phyloP scores from a whole-genome alignment of 2,329 filamentous ascomycete genomes.

The Knufia petricola region DNA sequence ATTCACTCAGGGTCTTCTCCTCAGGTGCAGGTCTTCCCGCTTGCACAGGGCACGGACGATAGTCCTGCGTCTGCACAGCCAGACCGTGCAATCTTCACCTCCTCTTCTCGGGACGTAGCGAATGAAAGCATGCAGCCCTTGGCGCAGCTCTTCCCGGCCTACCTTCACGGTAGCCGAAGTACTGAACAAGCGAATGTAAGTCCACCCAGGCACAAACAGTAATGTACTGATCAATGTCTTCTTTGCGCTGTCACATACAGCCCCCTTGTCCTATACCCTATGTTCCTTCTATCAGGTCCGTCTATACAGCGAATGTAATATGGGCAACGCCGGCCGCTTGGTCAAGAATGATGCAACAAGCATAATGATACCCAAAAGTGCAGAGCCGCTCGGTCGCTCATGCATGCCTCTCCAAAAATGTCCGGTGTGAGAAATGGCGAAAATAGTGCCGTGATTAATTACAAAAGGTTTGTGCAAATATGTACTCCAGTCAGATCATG shows the following conservation, averaged over 20 bases:
- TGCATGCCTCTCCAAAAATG: background rate
- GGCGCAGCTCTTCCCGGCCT: background rate
- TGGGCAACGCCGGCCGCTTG: background rate
- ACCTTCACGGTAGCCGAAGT: slow-evolving; percentile 1
- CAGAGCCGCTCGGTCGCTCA: background rate
- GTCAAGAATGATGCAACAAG: background rate
- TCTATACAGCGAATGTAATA: slow-evolving; percentile 1
- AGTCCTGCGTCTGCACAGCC: background rate
- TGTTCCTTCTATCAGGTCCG: background rate
- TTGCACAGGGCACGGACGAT: background rate
- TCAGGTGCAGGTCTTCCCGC: background rate
- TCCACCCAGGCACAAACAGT: background rate
- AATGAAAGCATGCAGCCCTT: slow-evolving; percentile 1
- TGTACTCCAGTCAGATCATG: background rate
- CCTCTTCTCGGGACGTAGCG: background rate
- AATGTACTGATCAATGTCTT: background rate
- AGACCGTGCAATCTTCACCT: background rate
- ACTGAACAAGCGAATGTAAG: background rate
- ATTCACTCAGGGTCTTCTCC: background rate
- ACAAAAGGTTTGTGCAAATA: slow-evolving; percentile 1
- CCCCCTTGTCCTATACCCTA: background rate
- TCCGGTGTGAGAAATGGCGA: background rate
- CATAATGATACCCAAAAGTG: background rate
- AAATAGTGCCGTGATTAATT: background rate
- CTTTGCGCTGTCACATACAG: background rate